phyloP scores from a whole-genome alignment of 2,329 filamentous ascomycete species.

The Fusarium floridanum region DNA sequence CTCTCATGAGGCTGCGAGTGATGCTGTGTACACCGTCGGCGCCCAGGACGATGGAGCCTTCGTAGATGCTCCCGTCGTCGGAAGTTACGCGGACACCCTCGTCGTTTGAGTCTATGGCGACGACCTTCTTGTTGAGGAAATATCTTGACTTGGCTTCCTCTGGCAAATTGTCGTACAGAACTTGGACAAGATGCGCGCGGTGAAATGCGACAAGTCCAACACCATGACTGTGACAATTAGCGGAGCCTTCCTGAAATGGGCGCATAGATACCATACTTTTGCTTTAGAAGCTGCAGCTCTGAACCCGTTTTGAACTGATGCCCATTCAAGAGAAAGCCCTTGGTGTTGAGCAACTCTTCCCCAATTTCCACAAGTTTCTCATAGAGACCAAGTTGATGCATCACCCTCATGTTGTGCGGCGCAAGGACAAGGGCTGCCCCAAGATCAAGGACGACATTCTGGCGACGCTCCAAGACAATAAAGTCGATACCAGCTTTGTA shows the following conservation, averaged over 20 bases:
- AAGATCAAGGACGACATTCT: constrained; percentile 32
- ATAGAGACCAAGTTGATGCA: constrained; percentile 22
- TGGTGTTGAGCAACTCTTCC: not conserved
- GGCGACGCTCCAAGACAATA: constrained; percentile 46
- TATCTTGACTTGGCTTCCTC: constrained; percentile 10
- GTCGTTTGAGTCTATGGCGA: constrained; percentile 6
- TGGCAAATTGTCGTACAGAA: constrained; percentile 9
- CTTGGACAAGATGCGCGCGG: constrained; percentile 16
- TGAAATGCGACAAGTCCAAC: constrained; percentile 8
- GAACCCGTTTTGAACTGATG: not conserved
- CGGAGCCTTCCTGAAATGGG: not conserved
- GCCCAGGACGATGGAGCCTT: constrained; percentile 19
- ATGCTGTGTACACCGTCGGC: constrained; percentile 25
- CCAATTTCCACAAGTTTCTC: not conserved
- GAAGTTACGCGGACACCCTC: constrained; percentile 15
- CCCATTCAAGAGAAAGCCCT: constrained; percentile 1
- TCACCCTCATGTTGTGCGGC: constrained; percentile 14
- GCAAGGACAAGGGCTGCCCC: constrained; percentile 32
- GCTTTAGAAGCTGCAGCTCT: not conserved
- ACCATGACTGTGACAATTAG: constrained; percentile 16
- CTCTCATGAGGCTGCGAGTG: constrained; percentile 15
- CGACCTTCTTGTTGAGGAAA: constrained; percentile 23
- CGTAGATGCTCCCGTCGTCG: constrained; percentile 10
- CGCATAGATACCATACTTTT: not conserved
- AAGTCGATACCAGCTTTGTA: constrained; percentile 49